phyloP scores from a whole-genome alignment of 768 basidiomycete genomes.

The Suillus brevipes region DNA sequence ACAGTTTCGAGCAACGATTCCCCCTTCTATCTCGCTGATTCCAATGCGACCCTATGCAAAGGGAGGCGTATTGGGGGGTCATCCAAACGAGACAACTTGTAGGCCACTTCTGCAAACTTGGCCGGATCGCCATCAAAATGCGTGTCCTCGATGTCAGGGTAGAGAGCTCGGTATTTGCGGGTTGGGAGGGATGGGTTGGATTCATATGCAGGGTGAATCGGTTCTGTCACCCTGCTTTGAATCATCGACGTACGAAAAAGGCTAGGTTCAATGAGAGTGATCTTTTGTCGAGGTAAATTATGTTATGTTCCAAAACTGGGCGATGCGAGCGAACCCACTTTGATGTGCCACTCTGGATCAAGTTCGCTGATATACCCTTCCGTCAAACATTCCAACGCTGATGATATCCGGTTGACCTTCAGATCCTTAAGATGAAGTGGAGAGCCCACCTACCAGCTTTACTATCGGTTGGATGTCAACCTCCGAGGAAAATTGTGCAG shows the following conservation, averaged over 20 bases:
- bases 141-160: slow-evolving; percentile 17
- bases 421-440: background rate
- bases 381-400: slow-evolving; percentile 35
- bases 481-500: background rate
- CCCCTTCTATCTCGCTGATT: slow-evolving; percentile 24
- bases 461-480: slow-evolving; percentile 14
- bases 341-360: slow-evolving; percentile 39
- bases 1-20: slow-evolving; percentile 20
- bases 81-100: slow-evolving; percentile 17
- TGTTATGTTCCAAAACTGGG: background rate
- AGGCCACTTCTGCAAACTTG: slow-evolving; percentile 24
- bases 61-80: slow-evolving; percentile 22
- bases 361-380: slow-evolving; percentile 33
- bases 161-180: slow-evolving; percentile 23
- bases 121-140: slow-evolving; percentile 25
- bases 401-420: background rate
- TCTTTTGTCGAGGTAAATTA: slow-evolving; percentile 13
- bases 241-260: slow-evolving; percentile 24
- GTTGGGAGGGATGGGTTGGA: slow-evolving; percentile 25
- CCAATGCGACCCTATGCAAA: slow-evolving; percentile 24
- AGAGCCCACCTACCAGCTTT: slow-evolving; percentile 20
- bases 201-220: slow-evolving; percentile 19
- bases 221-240: slow-evolving; percentile 15
- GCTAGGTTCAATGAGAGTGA: slow-evolving; percentile 24
- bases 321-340: slow-evolving; percentile 18